Conservation (phyloP, 2,329 filamentous ascomycete genomes). For the Beauveria varroae region DNA sequence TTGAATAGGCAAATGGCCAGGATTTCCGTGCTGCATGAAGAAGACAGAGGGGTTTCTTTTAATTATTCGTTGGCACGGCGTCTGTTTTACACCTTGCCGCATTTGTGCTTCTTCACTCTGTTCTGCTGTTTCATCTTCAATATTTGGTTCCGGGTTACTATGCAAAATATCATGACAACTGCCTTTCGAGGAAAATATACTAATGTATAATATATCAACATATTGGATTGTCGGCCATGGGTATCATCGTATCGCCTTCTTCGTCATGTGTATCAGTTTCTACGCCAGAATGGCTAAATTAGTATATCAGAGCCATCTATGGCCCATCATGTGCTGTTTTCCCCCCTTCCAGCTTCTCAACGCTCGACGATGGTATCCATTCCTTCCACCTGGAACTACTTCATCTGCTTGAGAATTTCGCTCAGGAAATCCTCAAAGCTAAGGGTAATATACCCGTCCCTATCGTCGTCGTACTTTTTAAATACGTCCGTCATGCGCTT, state of each 20-base stretch:
- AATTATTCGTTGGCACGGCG: too few relatives aligned
- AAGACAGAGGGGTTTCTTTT: too few relatives aligned
- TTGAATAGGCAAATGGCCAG: not conserved
- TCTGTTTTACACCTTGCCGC: too few relatives aligned
- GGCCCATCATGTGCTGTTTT: not conserved
- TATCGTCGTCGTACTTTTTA: constrained; percentile 96
- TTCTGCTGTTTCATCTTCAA: too few relatives aligned
- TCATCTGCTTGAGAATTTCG: constrained; percentile 56
- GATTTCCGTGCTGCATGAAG: too few relatives aligned
- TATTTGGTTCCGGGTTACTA: not conserved
- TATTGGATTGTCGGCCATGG: not conserved
- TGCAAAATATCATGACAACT: not conserved
- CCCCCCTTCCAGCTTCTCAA: too few relatives aligned
- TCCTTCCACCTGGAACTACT: constrained; percentile 25
- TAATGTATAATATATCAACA: not conserved
- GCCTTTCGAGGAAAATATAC: too few relatives aligned
- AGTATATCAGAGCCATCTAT: not conserved
- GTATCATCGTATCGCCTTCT: constrained; percentile 8
- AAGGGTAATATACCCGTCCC: constrained; percentile 84
- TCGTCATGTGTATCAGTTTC: not conserved
- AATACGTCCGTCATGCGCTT: constrained; percentile 99
- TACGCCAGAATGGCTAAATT: not conserved
- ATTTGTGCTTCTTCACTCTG: too few relatives aligned
- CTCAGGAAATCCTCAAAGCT: constrained; percentile 77
- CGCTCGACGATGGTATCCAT: too few relatives aligned